A percentile compares a stretch with the other conserved stretches of the same genome.
These are phyloP conservation scores for Tausonia pullulans DNA, from an alignment of 1,284 basidiomycete species.

Conservation along the genomic window DNA sequence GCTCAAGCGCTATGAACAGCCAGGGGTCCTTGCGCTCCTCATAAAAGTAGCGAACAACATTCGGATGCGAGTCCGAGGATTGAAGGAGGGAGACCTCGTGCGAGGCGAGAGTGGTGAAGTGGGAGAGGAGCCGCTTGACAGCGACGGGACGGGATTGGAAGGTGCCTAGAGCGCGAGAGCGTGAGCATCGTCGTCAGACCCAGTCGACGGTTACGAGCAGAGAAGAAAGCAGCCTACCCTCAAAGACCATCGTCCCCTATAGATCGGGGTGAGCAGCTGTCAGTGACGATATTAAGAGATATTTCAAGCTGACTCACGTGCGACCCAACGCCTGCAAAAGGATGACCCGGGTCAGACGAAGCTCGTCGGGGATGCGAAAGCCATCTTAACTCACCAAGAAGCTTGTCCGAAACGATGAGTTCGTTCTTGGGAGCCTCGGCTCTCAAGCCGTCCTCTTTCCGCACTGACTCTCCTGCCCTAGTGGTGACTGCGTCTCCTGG, in stretches of 20 bases:
- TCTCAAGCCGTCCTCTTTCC: conserved; percentile 28
- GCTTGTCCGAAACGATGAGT: conserved; percentile 58
- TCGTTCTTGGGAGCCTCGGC: too few relatives aligned
- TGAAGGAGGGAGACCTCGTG: conserved; percentile 90
- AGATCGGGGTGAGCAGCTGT: background rate
- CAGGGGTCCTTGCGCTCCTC: conserved; percentile 89
- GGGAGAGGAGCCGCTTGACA: conserved; percentile 87
- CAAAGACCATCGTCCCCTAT: conserved; percentile 3
- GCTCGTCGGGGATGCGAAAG: too few relatives aligned
- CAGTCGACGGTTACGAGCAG: background rate
- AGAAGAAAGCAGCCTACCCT: background rate
- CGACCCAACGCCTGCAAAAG: conserved; percentile 19
- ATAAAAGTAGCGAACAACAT: conserved; percentile 96
- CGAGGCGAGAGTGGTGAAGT: conserved; percentile 88
- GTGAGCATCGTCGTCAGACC: conserved; percentile 95
- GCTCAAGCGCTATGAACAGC: conserved; percentile 92
- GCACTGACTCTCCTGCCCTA: conserved; percentile 11
- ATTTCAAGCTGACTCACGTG: conserved; percentile 46
- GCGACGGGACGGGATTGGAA: conserved; percentile 93
- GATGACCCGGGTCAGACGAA: too few relatives aligned
- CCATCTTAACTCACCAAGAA: conserved; percentile 25
- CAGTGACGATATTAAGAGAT: background rate
- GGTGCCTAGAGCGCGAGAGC: conserved; percentile 85
- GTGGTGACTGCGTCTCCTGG: too few relatives aligned
- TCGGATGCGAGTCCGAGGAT: conserved; percentile 95